phyloP scores from a whole-genome alignment of 768 basidiomycete genomes.

The Tulasnella sp. region DNA sequence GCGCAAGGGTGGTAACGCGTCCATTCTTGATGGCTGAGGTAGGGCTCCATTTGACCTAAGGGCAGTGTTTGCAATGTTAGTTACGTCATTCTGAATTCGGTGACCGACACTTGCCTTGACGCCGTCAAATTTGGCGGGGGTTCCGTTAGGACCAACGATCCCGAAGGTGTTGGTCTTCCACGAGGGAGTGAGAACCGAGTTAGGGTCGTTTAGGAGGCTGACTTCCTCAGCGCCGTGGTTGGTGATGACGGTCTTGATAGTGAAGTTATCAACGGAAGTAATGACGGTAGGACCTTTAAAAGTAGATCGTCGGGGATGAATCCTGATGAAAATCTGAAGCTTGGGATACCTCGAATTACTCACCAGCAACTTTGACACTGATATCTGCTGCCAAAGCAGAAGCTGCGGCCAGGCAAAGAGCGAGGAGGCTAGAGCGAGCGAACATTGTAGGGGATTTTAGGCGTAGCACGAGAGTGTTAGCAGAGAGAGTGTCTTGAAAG shows the following conservation, averaged over 20 bases:
- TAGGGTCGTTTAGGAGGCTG: conserved; percentile 8
- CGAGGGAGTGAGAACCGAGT: conserved; percentile 7
- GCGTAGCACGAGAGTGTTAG: neutral
- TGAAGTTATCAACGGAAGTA: neutral
- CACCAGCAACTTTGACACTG: conserved; percentile 8
- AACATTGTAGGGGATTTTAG: neutral
- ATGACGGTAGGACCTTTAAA: neutral
- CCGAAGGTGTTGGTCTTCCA: conserved; percentile 10
- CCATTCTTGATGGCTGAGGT: neutral
- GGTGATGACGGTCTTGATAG: conserved; percentile 1
- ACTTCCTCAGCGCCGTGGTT: conserved; percentile 1
- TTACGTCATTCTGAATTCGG: neutral
- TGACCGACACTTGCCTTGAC: neutral
- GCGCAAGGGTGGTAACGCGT: neutral
- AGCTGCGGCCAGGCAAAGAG: neutral
- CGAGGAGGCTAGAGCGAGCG: neutral
- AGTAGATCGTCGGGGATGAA: neutral
- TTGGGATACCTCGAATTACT: neutral
- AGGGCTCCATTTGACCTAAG: conserved; percentile 6
- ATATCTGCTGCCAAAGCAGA: neutral
- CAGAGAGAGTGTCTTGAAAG: neutral
- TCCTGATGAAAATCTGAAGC: neutral
- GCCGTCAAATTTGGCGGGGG: conserved; percentile 5
- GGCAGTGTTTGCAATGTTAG: neutral
- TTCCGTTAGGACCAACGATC: neutral